Percentiles rank a stretch among this genome's conserved stretches.
These are phyloP conservation scores for Myrica gale DNA, from an alignment of 306 rosid species.

Conservation along the genomic window DNA sequence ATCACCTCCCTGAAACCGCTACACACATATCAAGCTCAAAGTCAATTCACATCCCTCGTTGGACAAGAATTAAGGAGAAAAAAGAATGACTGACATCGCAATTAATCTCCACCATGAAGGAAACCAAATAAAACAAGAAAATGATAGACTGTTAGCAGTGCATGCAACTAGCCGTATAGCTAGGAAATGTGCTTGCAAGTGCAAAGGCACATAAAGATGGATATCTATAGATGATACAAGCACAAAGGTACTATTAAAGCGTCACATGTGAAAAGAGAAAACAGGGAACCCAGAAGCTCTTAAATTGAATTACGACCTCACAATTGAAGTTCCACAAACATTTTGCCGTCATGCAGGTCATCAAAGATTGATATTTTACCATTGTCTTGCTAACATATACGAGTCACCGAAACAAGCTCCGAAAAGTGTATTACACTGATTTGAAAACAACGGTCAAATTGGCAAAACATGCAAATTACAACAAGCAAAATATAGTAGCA, in stretches of 20 bases:
- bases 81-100: neutral
- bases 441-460: too few relatives aligned
- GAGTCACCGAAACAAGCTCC: too few relatives aligned
- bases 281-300: too few relatives aligned
- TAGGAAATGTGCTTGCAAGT: neutral
- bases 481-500: too few relatives aligned
- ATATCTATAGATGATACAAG: neutral
- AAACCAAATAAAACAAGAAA: neutral
- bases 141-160: neutral
- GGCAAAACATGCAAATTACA: too few relatives aligned
- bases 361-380: too few relatives aligned
- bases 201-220: neutral
- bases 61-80: neutral
- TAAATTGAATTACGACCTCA: too few relatives aligned
- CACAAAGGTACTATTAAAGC: too few relatives aligned
- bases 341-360: neutral
- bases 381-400: too few relatives aligned
- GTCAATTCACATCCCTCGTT: neutral
- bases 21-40: neutral
- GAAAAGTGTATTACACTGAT: too few relatives aligned
- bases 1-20: neutral
- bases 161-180: neutral
- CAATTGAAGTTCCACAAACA: too few relatives aligned
- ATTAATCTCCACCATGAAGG: neutral
- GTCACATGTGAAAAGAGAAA: too few relatives aligned